Base-by-base conservation (phyloP, 192 early-diverging fungal species). In the Linnemannia hyalina region DNA sequence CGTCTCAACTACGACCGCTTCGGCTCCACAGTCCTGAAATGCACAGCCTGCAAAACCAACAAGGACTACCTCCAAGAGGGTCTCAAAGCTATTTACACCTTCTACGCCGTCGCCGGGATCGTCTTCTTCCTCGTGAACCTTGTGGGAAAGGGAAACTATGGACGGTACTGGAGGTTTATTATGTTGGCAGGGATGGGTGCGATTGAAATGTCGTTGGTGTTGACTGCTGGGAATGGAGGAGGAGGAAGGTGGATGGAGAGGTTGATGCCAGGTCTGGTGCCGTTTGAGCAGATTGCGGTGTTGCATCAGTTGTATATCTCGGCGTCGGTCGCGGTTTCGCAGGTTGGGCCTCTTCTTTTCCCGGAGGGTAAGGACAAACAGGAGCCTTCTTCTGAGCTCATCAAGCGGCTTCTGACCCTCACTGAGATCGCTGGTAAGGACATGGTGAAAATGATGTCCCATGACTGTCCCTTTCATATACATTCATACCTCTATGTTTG, bases 131-230 rank as follows among this genome's bases (percentile, higher is more conserved):
- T 75, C 6, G 16, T 74, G 32, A 54, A 47, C 20, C 29, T 26
- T 35, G 18, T 68, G 2, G 73, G 80, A 3, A 68, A 54, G 7
- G 80, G 29, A 0, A 60, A 26, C 6, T 54, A 69, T n/a, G 80
- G 80, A 18, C 44, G 52, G 26, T 82, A 82, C 52, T 82, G 80
- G 80, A 63, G 73, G 4, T 81, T 46, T 46, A 29, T 68, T 11
- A 2, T 52, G 47, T 32, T 75, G 41, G n/a, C 8, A 0, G 55
- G 5, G 7, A 49, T 81, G 32, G n/a, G 23, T 3, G 63, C 47
- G 0, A 40, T 57, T 44, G 80, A 81, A 13, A 32, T 76, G 32
- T 29, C 63, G 1, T 65, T 82, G 68, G 9, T 82, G 13, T 52
- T 70, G 6, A n/a, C 20, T 20, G 15, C n/a, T 29, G 46, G 40